These are phyloP conservation scores for Gossypium raimondii DNA, from an alignment of 345 rosid species.

Conservation along the genomic window DNA sequence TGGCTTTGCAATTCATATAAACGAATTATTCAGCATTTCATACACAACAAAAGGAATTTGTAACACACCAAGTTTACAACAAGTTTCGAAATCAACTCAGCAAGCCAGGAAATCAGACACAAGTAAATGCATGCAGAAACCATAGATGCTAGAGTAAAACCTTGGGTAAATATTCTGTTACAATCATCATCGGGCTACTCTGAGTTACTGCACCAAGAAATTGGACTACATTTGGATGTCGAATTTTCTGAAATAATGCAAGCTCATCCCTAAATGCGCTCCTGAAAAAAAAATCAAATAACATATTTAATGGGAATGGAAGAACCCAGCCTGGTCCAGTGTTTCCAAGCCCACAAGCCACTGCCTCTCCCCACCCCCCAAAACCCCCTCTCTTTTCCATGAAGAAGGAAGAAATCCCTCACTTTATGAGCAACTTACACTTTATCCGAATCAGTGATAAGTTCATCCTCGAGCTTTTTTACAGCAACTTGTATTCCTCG, in stretches of 20 bases:
- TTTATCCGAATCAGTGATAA: conserved; percentile 66
- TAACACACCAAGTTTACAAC: background rate
- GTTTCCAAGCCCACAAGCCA: background rate
- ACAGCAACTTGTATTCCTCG: conserved; percentile 95
- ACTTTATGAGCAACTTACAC: conserved; percentile 49
- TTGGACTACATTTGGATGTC: conserved; percentile 95
- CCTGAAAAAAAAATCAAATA: conserved; percentile 35
- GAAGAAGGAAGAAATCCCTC: background rate
- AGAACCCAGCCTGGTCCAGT: background rate
- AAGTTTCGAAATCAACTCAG: background rate
- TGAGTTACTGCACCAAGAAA: conserved; percentile 97
- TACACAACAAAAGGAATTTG: background rate
- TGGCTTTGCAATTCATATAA: background rate
- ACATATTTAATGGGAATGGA: background rate
- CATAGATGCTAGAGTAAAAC: conserved; percentile 28
- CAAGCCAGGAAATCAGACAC: background rate
- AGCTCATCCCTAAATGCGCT: conserved; percentile 85
- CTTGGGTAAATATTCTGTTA: conserved; percentile 86
- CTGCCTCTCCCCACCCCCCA: background rate
- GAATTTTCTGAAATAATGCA: conserved; percentile 82
- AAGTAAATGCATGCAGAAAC: background rate
- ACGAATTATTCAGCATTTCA: background rate
- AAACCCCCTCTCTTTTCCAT: no score
- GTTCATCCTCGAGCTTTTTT: conserved; percentile 75
- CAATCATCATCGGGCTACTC: conserved; percentile 98